Evolutionary conservation across 495 filamentous ascomycete species (phyloP).

Genomic region (Extremus antarcticus): DNA sequence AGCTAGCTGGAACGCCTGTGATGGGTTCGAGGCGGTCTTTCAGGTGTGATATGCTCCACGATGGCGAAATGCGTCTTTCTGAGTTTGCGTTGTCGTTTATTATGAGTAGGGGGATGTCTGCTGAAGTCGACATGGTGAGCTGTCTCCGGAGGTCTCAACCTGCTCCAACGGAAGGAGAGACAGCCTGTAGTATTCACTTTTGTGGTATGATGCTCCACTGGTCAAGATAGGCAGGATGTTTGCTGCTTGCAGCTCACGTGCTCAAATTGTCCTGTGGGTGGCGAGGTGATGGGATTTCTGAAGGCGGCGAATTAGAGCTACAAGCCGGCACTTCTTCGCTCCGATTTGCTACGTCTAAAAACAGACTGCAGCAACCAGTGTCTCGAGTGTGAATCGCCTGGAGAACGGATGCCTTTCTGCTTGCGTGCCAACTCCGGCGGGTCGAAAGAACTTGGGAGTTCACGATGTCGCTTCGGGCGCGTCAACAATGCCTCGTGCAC

Average conservation of each 20-base stretch:
- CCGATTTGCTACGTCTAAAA: background rate
- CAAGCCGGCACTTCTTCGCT: background rate
- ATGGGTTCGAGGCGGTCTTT: slow-evolving; percentile 87
- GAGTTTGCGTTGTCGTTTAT: slow-evolving; percentile 62
- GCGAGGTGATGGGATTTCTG: background rate
- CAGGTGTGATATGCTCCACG: slow-evolving; percentile 79
- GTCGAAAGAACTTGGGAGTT: no score
- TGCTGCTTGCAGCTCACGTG: background rate
- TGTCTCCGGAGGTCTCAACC: background rate
- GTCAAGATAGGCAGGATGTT: background rate
- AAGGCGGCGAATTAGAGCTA: background rate
- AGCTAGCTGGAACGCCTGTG: slow-evolving; percentile 76
- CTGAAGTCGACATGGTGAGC: slow-evolving; percentile 10
- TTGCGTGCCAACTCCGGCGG: no score
- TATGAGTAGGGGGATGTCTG: slow-evolving; percentile 77
- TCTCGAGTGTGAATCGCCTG: background rate
- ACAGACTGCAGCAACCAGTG: background rate
- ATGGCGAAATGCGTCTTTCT: slow-evolving; percentile 81
- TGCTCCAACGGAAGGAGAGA: no score
- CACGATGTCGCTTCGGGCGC: no score
- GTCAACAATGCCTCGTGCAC: no score
- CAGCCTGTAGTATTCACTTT: no score
- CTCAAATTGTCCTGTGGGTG: background rate
- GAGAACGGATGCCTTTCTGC: background rate
- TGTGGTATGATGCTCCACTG: background rate